Conservation (phyloP, 2,329 filamentous ascomycete species). For the Lachnellula arida region DNA sequence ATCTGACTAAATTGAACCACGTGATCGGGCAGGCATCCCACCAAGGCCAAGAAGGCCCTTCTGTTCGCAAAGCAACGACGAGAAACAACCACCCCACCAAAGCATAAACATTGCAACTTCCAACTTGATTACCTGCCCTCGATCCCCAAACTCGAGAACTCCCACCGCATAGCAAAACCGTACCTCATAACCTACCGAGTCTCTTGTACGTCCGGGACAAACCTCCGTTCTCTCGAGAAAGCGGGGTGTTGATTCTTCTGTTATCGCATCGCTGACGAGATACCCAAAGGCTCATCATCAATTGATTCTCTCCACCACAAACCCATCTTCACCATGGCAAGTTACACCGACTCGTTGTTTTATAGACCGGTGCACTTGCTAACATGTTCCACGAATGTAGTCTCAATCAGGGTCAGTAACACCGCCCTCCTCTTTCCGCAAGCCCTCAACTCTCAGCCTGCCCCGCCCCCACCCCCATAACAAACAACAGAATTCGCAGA, state of each 20-base stretch:
- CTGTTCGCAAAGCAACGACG: constrained; percentile 7
- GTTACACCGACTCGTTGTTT: neutral
- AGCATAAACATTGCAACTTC: neutral
- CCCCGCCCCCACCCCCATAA: neutral
- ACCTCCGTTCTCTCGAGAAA: neutral
- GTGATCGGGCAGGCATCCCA: constrained; percentile 11
- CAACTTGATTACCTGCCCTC: neutral
- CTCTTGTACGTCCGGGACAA: neutral
- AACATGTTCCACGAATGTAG: constrained; percentile 34
- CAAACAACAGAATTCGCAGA: neutral
- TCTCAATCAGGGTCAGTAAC: constrained; percentile 64
- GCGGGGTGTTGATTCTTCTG: constrained; percentile 1
- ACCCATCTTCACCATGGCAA: constrained; percentile 18
- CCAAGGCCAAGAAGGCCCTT: too few relatives aligned
- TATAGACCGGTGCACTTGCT: constrained; percentile 10
- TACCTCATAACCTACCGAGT: neutral
- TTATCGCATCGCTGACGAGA: constrained; percentile 20
- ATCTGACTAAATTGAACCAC: neutral
- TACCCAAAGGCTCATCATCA: constrained; percentile 7
- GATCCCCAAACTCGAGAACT: neutral
- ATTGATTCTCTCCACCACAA: constrained; percentile 16
- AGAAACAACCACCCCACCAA: constrained; percentile 9
- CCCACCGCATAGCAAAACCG: neutral
- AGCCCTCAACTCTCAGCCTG: constrained; percentile 2
- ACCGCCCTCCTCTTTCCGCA: constrained; percentile 18